Conservation (phyloP, 2,329 filamentous ascomycete species). For the Apiospora kogelbergensis region DNA sequence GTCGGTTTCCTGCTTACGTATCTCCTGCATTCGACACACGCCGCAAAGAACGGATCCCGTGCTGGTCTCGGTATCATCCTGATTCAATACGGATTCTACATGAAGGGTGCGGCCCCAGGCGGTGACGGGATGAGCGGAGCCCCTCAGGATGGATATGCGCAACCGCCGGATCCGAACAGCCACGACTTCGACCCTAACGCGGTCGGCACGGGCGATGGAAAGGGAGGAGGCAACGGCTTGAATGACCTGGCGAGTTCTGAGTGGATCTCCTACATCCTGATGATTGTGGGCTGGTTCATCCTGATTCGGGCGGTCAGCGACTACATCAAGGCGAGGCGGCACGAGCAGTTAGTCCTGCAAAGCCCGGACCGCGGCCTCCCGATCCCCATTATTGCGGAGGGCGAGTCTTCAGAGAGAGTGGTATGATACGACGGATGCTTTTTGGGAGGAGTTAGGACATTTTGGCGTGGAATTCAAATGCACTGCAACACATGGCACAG, state of each 20-base stretch:
- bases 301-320: conserved; percentile 91
- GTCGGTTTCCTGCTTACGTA: conserved; percentile 98
- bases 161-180: conserved; percentile 82
- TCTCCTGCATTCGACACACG: conserved; percentile 95
- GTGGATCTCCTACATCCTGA: conserved; percentile 88
- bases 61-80: conserved; percentile 93
- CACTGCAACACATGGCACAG: conserved; percentile 11
- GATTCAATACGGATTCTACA: conserved; percentile 95
- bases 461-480: not conserved
- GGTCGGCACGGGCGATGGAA: conserved; percentile 43
- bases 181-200: conserved; percentile 81
- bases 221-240: conserved; percentile 41
- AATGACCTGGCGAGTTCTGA: conserved; percentile 71
- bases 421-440: conserved; percentile 49
- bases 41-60: conserved; percentile 94
- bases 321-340: conserved; percentile 81
- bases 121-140: conserved; percentile 44
- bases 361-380: conserved; percentile 86
- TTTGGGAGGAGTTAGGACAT: not conserved
- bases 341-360: conserved; percentile 90
- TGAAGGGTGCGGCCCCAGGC: conserved; percentile 65
- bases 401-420: conserved; percentile 75
- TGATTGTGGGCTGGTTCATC: conserved; percentile 99
- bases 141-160: conserved; percentile 58
- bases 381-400: conserved; percentile 82